Base-by-base conservation (phyloP, 805 yeast genomes). In the Brettanomyces sp. region DNA sequence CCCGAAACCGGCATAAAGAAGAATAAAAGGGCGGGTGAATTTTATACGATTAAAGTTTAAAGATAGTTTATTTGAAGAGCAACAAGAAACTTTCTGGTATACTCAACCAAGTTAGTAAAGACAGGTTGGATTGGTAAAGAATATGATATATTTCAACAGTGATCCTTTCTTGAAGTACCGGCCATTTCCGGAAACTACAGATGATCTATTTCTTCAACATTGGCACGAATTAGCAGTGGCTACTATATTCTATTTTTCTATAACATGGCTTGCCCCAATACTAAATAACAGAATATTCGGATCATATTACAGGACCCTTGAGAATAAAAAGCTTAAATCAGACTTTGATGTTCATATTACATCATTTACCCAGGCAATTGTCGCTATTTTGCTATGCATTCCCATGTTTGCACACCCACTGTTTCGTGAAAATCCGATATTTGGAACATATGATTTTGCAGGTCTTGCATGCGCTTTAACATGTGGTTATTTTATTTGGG, bases 331-430 rank as follows among this genome's bases (percentile, higher is more conserved):
- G 54, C 69, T 73, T 37, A 76, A 72, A 59, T 55, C 80, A 51
- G 88, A 91, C 62, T 93, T 87, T 60, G 96, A 93, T 63, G 85
- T 90, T 55, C 98, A 93, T 63, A 73, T 85, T 11, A 96, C 88
- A 3, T 82, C 97, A 2, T 80, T 85, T 78, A 77, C 89, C 18
- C 97, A 93, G 63, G 79, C 93, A 43, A 41, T 86, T 1, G 50
- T 85, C 5, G 80, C 95, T 9, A 65, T 87, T 24, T 59, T 60
- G 7, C 58, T 78, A 7, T 70, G 85, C 32, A 58, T 77, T 41
- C 95, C 95, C 5, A 70, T 84, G 70, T 78, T 82, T 60, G 66
- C 72, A 46, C 83, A 82, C 51, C 70, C 76, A 8, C 59, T 69
- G 42, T 69, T 77, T 48, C 51, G 55, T 4, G 54, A 58, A 11